Evolutionary conservation across 2,329 filamentous ascomycete species (phyloP), one percentile per base, ranked within the genome.

Genomic region (Pseudogymnoascus sp.): DNA sequence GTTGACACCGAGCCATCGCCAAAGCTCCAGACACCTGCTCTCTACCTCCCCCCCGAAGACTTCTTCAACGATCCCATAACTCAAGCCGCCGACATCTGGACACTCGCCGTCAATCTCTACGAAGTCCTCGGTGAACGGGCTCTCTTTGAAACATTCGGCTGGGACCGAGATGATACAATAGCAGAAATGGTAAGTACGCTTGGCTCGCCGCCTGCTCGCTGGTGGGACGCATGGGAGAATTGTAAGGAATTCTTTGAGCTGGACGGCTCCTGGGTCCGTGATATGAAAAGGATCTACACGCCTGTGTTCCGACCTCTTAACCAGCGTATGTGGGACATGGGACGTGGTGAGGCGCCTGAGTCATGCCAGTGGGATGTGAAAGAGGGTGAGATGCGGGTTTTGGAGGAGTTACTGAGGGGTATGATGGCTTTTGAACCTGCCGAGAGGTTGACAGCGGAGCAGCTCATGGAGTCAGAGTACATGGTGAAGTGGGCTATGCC

Each of bases 81-180:
- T 1, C 66, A 66, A 37, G 40, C 61, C n/a, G 62, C 63, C 42
- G 66, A 66, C 28, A 42, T 68, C n/a, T 66, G 65, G 63, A 63
- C 66, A 40, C 42, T 66, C 5, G 65, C 60, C 12, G 64, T 61
- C 60, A 65, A 28, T 16, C 25, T 67, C 1, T 66, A 63, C 42
- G 64, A 63, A 14, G 65, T 66, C 9, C 62, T 63, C 18, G 62
- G 53, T 7, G 60, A 62, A 18, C 65, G 62, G 18, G 46, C 63
- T 25, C 38, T 66, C 11, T 66, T 67, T 12, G 28, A 62, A 34
- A 14, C 63, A 38, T 62, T 63, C 9, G 37, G 42, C 12, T 61
- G 59, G 56, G 63, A 56, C 14, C 12, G 46, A 21, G 62, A 66
- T 60, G 63, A 66, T 9, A 37, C 59, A 46, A 18, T 67, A n/a